These are phyloP conservation scores for Suhomyces anneliseae DNA, from an alignment of 1,139 yeast genomes.

Conservation along the genomic window DNA sequence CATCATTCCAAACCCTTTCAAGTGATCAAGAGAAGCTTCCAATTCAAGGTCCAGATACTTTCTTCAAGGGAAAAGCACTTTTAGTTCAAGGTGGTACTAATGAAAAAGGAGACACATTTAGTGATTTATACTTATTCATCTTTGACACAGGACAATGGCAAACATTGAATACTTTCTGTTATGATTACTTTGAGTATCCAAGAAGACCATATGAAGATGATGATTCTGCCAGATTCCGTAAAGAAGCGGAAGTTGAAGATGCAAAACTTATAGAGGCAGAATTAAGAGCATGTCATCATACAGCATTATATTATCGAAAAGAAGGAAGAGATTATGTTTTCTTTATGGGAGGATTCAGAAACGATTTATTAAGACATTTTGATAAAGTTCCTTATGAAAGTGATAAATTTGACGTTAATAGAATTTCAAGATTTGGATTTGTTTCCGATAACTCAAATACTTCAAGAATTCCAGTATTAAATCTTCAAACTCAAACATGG, in stretches of 20 bases:
- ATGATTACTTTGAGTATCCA: conserved; percentile 35
- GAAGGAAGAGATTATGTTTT: conserved; percentile 40
- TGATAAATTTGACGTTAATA: conserved; percentile 39
- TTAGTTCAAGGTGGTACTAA: conserved; percentile 47
- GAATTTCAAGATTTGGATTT: conserved; percentile 33
- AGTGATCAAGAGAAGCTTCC: conserved; percentile 7
- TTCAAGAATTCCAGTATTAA: conserved; percentile 38
- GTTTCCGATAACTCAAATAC: conserved; percentile 29
- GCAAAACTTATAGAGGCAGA: conserved; percentile 44
- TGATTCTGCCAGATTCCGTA: conserved; percentile 20
- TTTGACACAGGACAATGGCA: conserved; percentile 41
- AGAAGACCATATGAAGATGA: conserved; percentile 33
- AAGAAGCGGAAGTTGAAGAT: conserved; percentile 26
- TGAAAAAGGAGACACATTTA: conserved; percentile 29
- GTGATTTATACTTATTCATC: conserved; percentile 36
- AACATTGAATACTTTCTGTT: conserved; percentile 32
- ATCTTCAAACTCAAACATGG: conserved; percentile 47
- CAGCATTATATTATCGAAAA: conserved; percentile 36
- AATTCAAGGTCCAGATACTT: conserved; percentile 14
- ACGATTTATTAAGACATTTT: conserved; percentile 36
- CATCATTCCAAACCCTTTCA: conserved; percentile 21
- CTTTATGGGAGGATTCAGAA: conserved; percentile 43
- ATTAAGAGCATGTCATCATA: conserved; percentile 45
- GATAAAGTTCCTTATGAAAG: conserved; percentile 32
- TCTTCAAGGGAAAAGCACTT: conserved; percentile 31